These are phyloP conservation scores for Hymenoscyphus albidus DNA, from an alignment of 2,329 filamentous ascomycete genomes.

Conservation along the genomic window DNA sequence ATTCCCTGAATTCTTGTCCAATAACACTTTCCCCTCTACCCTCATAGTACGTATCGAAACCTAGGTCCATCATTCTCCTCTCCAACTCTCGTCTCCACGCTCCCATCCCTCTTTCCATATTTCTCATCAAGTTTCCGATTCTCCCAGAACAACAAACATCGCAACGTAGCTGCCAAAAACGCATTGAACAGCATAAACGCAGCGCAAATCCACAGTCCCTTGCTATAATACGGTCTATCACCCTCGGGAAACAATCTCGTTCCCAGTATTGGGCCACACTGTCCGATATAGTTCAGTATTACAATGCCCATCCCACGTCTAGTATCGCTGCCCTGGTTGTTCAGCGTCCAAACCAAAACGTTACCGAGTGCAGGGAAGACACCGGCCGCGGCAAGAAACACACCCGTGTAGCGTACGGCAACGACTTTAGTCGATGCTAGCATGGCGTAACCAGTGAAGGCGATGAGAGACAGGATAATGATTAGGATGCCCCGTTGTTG, in stretches of 20 bases:
- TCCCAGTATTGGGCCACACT: constrained; percentile 59
- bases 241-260: constrained; percentile 57
- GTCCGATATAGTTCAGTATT: constrained; percentile 64
- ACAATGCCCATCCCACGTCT: constrained; percentile 63
- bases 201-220: constrained; percentile 58
- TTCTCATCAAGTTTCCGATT: constrained; percentile 56
- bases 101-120: constrained; percentile 21
- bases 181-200: constrained; percentile 59
- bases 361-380: constrained; percentile 68
- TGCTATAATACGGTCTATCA: constrained; percentile 45
- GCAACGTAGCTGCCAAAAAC: constrained; percentile 48
- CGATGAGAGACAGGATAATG: constrained; percentile 51
- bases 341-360: constrained; percentile 65
- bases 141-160: constrained; percentile 53
- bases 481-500: constrained; percentile 62
- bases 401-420: constrained; percentile 44
- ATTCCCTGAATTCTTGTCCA: too few species aligned
- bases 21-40: background rate
- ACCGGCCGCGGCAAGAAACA: constrained; percentile 53
- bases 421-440: constrained; percentile 51
- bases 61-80: constrained; percentile 30
- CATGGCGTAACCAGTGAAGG: constrained; percentile 60
- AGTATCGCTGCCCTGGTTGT: constrained; percentile 67
- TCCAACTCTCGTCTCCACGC: constrained; percentile 8
- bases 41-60: constrained; percentile 25